These are phyloP conservation scores for Aspergillus mulundensis DNA, from an alignment of 495 filamentous ascomycete genomes.

Conservation along the genomic window DNA sequence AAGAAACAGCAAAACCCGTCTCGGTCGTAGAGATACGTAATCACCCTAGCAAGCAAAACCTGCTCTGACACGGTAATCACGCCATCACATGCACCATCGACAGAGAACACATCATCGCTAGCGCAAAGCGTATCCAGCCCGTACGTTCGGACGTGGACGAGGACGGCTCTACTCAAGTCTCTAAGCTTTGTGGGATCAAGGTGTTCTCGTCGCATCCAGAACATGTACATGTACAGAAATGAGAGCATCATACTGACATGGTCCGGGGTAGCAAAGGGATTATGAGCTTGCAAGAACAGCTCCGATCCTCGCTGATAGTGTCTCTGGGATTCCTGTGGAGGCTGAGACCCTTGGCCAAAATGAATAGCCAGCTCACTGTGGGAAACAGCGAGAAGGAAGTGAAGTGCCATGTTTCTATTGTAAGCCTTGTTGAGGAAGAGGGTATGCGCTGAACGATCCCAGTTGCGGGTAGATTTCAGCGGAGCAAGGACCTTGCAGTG, in stretches of 20 bases:
- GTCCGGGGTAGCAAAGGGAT: neutral
- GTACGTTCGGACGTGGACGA: slow-evolving; percentile 4
- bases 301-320: slow-evolving; percentile 12
- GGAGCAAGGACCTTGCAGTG: slow-evolving; percentile 14
- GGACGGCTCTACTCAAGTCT: slow-evolving; percentile 4
- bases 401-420: slow-evolving; percentile 12
- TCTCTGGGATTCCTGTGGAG: slow-evolving; percentile 5
- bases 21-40: slow-evolving; percentile 14
- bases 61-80: slow-evolving; percentile 7
- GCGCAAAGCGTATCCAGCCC: slow-evolving; percentile 7
- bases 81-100: neutral
- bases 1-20: slow-evolving; percentile 18
- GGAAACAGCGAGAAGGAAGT: slow-evolving; percentile 17
- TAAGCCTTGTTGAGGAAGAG: slow-evolving; percentile 12
- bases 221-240: slow-evolving; percentile 17
- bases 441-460: slow-evolving; percentile 11
- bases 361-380: slow-evolving; percentile 15
- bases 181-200: slow-evolving; percentile 2
- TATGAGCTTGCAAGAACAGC: slow-evolving; percentile 1
- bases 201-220: slow-evolving; percentile 14
- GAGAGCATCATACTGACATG: slow-evolving; percentile 15
- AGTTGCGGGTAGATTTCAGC: slow-evolving; percentile 11
- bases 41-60: slow-evolving; percentile 5
- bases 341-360: neutral
- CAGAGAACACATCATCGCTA: slow-evolving; percentile 1